Conservation (phyloP, 2,329 filamentous ascomycete genomes). For the Colletotrichum lindemuthianum region DNA sequence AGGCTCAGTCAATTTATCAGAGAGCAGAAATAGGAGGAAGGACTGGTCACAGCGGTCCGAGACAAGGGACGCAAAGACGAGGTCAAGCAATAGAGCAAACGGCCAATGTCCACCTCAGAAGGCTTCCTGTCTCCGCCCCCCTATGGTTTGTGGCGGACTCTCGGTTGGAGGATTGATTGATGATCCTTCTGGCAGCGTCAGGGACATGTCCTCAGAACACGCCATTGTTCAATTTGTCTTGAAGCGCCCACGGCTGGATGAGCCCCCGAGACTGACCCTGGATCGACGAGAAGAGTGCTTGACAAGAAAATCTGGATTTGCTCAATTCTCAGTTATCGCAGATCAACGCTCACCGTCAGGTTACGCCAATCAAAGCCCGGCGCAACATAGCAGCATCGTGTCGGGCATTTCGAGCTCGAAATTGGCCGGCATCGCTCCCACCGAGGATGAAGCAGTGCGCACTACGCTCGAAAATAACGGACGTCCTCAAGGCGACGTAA, state of each 20-base stretch:
- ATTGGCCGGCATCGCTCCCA: too few relatives aligned
- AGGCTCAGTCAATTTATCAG: too few relatives aligned
- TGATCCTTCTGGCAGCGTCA: slow-evolving; percentile 12
- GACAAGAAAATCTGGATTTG: not conserved
- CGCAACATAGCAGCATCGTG: too few relatives aligned
- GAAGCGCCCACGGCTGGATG: slow-evolving; percentile 4
- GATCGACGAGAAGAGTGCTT: not conserved
- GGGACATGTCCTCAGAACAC: slow-evolving; percentile 30
- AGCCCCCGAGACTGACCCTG: not conserved
- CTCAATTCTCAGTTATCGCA: too few relatives aligned
- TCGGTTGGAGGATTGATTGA: slow-evolving; percentile 24
- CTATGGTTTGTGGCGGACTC: not conserved
- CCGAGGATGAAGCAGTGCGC: slow-evolving; percentile 9
- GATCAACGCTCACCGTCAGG: too few relatives aligned
- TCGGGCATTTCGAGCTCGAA: too few relatives aligned
- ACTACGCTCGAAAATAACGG: slow-evolving; percentile 5
- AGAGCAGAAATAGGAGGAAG: not conserved
- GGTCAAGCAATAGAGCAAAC: too few relatives aligned
- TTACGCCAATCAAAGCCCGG: too few relatives aligned
- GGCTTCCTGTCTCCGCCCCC: not conserved
- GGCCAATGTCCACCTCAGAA: not conserved
- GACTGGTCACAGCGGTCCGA: too few relatives aligned
- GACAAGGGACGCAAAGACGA: too few relatives aligned
- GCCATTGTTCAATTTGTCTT: slow-evolving; percentile 10
- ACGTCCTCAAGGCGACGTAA: not conserved